Evolutionary conservation across 306 rosid genomes (phyloP).

Genomic region (Malus orientalis): DNA sequence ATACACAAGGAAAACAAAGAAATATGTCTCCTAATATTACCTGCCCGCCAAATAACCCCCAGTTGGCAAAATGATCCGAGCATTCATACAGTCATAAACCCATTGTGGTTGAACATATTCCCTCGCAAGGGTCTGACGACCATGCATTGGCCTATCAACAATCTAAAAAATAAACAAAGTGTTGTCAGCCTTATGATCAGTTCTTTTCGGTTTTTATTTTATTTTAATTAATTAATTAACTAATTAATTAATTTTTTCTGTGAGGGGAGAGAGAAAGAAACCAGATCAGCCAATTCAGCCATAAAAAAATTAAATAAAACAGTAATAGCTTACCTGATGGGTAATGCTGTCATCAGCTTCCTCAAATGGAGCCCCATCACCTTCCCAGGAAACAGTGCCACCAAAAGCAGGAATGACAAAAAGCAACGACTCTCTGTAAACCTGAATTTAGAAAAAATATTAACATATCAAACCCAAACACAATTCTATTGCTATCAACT

Average conservation of each 20-base stretch:
- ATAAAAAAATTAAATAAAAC: background rate
- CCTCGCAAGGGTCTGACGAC: conserved; percentile 61
- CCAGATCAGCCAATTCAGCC: background rate
- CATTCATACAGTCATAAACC: conserved; percentile 82
- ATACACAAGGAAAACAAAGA: too few species aligned
- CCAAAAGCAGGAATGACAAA: conserved; percentile 91
- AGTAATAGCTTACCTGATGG: conserved; percentile 53
- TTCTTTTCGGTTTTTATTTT: background rate
- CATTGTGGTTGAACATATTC: conserved; percentile 96
- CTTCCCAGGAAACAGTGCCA: conserved; percentile 90
- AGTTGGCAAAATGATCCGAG: conserved; percentile 65
- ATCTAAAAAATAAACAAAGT: conserved; percentile 42
- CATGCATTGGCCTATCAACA: conserved; percentile 73
- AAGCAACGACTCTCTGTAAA: conserved; percentile 81
- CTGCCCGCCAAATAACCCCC: conserved; percentile 73
- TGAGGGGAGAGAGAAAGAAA: background rate
- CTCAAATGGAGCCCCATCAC: conserved; percentile 74
- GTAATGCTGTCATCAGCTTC: conserved; percentile 71
- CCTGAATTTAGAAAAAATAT: conserved; percentile 34
- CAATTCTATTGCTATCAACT: background rate
- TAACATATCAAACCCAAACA: background rate
- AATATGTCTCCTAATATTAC: conserved; percentile 26
- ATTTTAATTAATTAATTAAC: too few species aligned
- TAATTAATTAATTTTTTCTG: too few species aligned
- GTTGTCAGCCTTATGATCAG: conserved; percentile 4